Percentiles rank a stretch among this genome's conserved stretches.
Conservation (phyloP, 805 yeast species). For the Naumovozyma castellii region DNA sequence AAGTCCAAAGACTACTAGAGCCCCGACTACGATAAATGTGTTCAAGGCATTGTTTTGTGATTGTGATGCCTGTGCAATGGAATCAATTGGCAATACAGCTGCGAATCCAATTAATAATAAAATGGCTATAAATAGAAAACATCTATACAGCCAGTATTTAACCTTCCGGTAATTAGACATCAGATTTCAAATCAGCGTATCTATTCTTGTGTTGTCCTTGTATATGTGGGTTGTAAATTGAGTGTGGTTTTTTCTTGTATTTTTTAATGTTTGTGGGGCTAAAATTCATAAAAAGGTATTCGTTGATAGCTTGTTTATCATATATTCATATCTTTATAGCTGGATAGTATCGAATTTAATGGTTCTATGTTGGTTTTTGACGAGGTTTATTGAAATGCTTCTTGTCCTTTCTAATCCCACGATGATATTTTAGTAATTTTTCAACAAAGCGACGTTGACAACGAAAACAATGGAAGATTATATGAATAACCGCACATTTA, state of each 20-base stretch:
- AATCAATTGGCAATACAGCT: slow-evolving; percentile 71
- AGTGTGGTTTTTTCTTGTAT: too few species aligned
- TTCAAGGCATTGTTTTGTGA: slow-evolving; percentile 59
- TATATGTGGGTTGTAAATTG: too few species aligned
- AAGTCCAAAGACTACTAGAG: slow-evolving; percentile 51
- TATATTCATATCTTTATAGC: not conserved
- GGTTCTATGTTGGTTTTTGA: too few species aligned
- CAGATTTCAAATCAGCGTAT: not conserved
- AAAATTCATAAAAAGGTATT: not conserved
- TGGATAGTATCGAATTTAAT: too few species aligned
- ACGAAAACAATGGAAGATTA: too few species aligned
- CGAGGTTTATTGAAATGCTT: too few species aligned
- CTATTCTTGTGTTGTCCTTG: not conserved
- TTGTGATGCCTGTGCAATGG: slow-evolving; percentile 49
- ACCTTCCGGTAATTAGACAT: not conserved
- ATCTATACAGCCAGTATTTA: slow-evolving; percentile 13
- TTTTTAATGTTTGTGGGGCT: not conserved
- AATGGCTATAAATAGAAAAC: slow-evolving; percentile 15
- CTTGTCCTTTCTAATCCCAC: too few species aligned
- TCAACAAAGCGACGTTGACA: too few species aligned
- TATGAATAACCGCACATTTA: too few species aligned
- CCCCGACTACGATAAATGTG: slow-evolving; percentile 69
- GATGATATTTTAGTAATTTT: too few species aligned
- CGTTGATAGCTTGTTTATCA: not conserved
- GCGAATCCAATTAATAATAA: slow-evolving; percentile 46